phyloP scores from a whole-genome alignment of 306 rosid species.

The Gastrolobium bilobum region DNA sequence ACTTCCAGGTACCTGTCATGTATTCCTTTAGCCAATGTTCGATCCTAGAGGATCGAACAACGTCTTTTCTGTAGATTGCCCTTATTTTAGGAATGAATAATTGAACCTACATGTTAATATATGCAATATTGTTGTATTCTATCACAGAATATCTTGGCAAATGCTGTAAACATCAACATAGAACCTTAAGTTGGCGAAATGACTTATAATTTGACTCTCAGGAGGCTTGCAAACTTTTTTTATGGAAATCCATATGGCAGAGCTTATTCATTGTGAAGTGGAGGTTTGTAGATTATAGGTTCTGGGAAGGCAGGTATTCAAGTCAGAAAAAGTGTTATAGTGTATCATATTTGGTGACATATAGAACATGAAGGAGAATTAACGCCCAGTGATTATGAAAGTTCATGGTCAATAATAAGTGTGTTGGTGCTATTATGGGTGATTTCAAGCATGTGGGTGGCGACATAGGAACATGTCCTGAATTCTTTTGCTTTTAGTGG shows the following conservation, averaged over 20 bases:
- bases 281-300: constrained; percentile 23
- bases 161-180: constrained; percentile 11
- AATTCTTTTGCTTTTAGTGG: constrained; percentile 17
- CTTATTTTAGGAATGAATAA: background rate
- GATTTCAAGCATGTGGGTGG: constrained; percentile 17
- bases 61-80: constrained; percentile 6
- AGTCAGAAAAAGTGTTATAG: constrained; percentile 25
- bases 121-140: constrained; percentile 1
- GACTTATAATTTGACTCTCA: background rate
- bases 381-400: constrained; percentile 22
- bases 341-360: constrained; percentile 33
- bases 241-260: constrained; percentile 9
- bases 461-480: constrained; percentile 27
- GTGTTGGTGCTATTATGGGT: constrained; percentile 16
- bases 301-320: constrained; percentile 30
- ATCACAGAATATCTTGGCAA: constrained; percentile 14
- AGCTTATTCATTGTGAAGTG: constrained; percentile 19
- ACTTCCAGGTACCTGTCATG: constrained; percentile 23
- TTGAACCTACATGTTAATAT: constrained; percentile 7
- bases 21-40: constrained; percentile 1
- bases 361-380: constrained; percentile 19
- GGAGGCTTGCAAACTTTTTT: constrained; percentile 15
- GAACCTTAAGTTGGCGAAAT: constrained; percentile 12
- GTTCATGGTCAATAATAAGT: constrained; percentile 21
- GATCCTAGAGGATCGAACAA: too few relatives aligned